phyloP scores from a whole-genome alignment of 2,329 filamentous ascomycete species.

The Coniochaeta sp. region DNA sequence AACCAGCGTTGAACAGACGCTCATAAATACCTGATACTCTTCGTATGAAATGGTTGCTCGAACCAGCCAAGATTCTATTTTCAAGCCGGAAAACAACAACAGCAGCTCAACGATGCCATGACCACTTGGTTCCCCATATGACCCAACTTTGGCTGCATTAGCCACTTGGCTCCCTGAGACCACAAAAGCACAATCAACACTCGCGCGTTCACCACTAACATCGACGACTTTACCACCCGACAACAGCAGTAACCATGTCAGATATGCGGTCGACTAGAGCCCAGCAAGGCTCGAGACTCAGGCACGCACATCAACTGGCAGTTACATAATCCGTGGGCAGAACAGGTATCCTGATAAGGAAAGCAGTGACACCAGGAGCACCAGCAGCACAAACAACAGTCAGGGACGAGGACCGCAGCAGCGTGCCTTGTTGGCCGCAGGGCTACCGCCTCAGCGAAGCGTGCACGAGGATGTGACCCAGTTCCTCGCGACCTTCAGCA shows the following conservation, averaged over 20 bases:
- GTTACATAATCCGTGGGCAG: not conserved
- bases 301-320: not conserved
- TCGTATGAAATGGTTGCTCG: not conserved
- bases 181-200: not conserved
- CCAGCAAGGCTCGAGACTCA: constrained; percentile 1
- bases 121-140: not conserved
- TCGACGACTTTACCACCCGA: not conserved
- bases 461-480: not conserved
- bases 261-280: constrained; percentile 1
- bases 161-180: not conserved
- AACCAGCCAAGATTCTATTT: not conserved
- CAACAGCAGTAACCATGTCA: not conserved
- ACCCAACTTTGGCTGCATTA: not conserved
- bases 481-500: not conserved
- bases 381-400: not conserved
- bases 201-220: not conserved
- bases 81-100: not conserved
- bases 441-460: not conserved
- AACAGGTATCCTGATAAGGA: constrained; percentile 2
- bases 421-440: not conserved
- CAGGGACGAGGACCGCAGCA: not conserved
- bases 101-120: not conserved
- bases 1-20: not conserved
- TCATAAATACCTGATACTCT: not conserved
- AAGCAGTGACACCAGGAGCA: not conserved